These are phyloP conservation scores for Aechmea fasciata DNA, from an alignment of 176 grass and related monocot species.

Conservation along the genomic window DNA sequence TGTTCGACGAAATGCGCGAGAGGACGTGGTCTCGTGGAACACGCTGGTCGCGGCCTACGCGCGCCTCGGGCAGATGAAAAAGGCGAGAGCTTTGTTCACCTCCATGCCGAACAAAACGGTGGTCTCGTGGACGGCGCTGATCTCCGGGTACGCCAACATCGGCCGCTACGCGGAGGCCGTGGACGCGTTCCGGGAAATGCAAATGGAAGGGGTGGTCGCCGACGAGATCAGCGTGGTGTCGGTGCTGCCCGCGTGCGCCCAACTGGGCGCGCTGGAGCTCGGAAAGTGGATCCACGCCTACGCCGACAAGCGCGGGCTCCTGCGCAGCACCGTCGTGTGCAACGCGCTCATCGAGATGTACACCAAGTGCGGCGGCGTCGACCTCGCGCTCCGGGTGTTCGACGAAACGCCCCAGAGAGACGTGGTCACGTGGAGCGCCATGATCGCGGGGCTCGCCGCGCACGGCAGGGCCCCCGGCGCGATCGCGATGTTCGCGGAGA, in stretches of 20 bases:
- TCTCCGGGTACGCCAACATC: slow-evolving; percentile 38
- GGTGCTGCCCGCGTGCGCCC: slow-evolving; percentile 51
- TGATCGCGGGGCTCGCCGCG: slow-evolving; percentile 29
- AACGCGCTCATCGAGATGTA: slow-evolving; percentile 67
- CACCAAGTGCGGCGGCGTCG: slow-evolving; percentile 52
- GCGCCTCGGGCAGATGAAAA: slow-evolving; percentile 35
- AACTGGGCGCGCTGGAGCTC: slow-evolving; percentile 46
- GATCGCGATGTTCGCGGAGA: slow-evolving; percentile 28
- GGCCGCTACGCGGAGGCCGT: slow-evolving; percentile 27
- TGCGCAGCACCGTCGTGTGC: slow-evolving; percentile 29
- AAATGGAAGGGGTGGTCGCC: slow-evolving; percentile 34
- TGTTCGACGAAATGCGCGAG: slow-evolving; percentile 47
- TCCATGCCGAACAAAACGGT: slow-evolving; percentile 44
- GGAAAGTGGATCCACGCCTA: slow-evolving; percentile 53
- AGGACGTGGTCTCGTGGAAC: slow-evolving; percentile 58
- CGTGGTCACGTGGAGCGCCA: slow-evolving; percentile 62
- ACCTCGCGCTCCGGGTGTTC: slow-evolving; percentile 40
- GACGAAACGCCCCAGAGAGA: slow-evolving; percentile 31
- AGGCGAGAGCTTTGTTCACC: slow-evolving; percentile 28
- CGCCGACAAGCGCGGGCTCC: slow-evolving; percentile 35
- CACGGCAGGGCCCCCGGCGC: slow-evolving; percentile 43
- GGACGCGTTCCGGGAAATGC: slow-evolving; percentile 41
- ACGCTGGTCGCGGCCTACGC: slow-evolving; percentile 55
- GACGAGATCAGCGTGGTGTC: slow-evolving; percentile 56
- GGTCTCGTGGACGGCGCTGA: slow-evolving; percentile 48